phyloP scores from a whole-genome alignment of 1,139 yeast genomes.

The Geotrichum bryndzae region DNA sequence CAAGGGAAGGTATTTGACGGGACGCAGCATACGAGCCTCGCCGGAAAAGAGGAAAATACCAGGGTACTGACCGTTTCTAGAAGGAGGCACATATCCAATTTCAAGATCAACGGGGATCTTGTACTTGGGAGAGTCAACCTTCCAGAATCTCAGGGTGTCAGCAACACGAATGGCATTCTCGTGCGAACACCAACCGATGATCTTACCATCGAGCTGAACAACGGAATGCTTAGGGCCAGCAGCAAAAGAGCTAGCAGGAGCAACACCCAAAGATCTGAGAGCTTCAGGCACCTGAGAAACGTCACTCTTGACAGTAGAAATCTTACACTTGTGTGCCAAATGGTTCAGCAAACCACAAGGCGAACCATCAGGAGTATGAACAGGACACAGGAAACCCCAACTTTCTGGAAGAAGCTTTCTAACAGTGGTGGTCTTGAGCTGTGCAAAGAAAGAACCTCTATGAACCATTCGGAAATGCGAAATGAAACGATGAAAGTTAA shows the following conservation, averaged over 20 bases:
- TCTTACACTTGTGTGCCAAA: slow-evolving; percentile 88
- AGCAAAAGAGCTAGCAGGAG: slow-evolving; percentile 60
- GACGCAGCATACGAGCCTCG: slow-evolving; percentile 91
- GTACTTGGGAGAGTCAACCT: slow-evolving; percentile 63
- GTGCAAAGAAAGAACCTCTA: slow-evolving; percentile 98
- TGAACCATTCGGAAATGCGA: slow-evolving; percentile 99
- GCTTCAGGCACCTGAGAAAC: slow-evolving; percentile 64
- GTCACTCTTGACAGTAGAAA: slow-evolving; percentile 71
- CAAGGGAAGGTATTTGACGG: slow-evolving; percentile 83
- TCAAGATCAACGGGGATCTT: slow-evolving; percentile 81
- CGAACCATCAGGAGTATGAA: slow-evolving; percentile 99
- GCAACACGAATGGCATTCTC: slow-evolving; percentile 81
- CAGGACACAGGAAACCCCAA: slow-evolving; percentile 99
- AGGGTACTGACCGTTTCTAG: slow-evolving; percentile 93
- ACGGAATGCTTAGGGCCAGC: slow-evolving; percentile 87
- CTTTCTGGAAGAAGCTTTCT: slow-evolving; percentile 95
- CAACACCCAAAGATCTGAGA: slow-evolving; percentile 71
- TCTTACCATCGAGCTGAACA: slow-evolving; percentile 88
- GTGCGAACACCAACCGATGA: slow-evolving; percentile 93
- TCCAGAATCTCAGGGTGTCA: slow-evolving; percentile 88
- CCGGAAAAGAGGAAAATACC: slow-evolving; percentile 90
- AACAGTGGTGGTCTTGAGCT: slow-evolving; percentile 93
- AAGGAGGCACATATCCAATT: slow-evolving; percentile 93
- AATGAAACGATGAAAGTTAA: slow-evolving; percentile 91
- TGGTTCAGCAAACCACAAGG: slow-evolving; percentile 98